Evolutionary conservation across 441 rosid species (phyloP), one percentile per base, ranked within the genome.

Genomic region (Euphorbia celastroides): DNA sequence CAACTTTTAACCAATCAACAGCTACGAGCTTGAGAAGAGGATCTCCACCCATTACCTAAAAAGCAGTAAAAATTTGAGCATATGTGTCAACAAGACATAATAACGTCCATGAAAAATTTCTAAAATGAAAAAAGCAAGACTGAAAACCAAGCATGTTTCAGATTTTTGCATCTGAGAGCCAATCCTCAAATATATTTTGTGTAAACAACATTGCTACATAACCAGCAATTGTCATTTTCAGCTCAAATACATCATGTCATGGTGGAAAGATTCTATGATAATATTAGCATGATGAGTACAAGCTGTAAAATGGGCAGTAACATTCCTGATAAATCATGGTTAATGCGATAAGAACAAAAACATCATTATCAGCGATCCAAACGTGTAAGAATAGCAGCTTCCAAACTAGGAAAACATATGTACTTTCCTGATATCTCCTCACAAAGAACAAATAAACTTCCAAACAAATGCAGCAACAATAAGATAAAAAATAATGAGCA

Each of bases 1-100:
- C 97, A 70, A 89, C 89, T 80, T 83, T 90, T 42, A 92, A 77
- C 99, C 99, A 95, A 73, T 95, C 98, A 64, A 92, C 96, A 41
- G 90, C 89, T 72, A 95, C 79, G 60, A 95, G 95, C 75, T 83
- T 82, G 68, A 95, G 97, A 79, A 95, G 93, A 30, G 99, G 96
- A 67, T 90, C 88, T 41, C 93, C 94, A 65, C 98, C 99, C 83
- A 79, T 81, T 70, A 92, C 89, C 99, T 95, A n/a, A 76, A 41
- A 66, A 72, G 42, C 20, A 30, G 54, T 30, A 20, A 46, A 41
- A 54, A 27, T 30, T 16, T 48, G 22, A 58, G n/a, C 20, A 11
- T 38, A n/a, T 36, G 66, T 54, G 14, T 38, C 38, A 54, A 5
- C 5, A 22, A 46, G 23, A 26, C 26, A n/a, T n/a, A n/a, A n/a